Evolutionary conservation across 805 yeast genomes (phyloP), one percentile per base, ranked within the genome.

Genomic region (Ogataea pignaliae): DNA sequence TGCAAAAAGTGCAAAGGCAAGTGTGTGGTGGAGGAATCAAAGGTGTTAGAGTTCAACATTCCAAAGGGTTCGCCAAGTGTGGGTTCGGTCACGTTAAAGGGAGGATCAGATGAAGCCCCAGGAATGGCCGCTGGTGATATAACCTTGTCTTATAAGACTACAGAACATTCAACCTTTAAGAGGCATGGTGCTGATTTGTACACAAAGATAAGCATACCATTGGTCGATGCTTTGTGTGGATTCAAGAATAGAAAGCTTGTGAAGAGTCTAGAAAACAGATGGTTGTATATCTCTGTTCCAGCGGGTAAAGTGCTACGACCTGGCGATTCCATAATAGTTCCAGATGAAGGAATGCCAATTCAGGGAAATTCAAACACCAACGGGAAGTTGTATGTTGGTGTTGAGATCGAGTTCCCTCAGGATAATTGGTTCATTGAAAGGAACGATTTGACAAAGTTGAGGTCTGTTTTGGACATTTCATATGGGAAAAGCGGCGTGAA

Each of bases 191-290:
- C 78, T 49, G 91, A 90, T 60, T 65, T 93, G 40, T 78, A 77
- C 52, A 73, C 87, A 3, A 68, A 72, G 28, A 64, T 81, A 34
- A 69, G 68, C 8, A 76, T 91, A 34, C 71, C 95, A 2, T 68
- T 91, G 41, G 78, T 78, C 12, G 98, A 91, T 52, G 83, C 97
- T 0, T 69, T 91, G n/a, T 76, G 88, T 46, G 98, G 98, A 2
- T 84, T 90, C 55, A 67, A 75, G 31, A 69, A 81, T 26, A 74
- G 77, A 41, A 73, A 76, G 11, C 69, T 88, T 2, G 66, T 85
- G 10, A 77, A 76, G 51, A 93, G 88, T 50, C 71, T 90, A 43
- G 98, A 93, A 63, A 90, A 84, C 14, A 78, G 97, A 49, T 76
- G 80, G 32, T 63, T 89, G 12, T 75, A 75, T 41, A 60, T 90